Evolutionary conservation across 2,329 filamentous ascomycete genomes (phyloP), one percentile per base, ranked within the genome.

Genomic region (Mycosphaerella sp.): DNA sequence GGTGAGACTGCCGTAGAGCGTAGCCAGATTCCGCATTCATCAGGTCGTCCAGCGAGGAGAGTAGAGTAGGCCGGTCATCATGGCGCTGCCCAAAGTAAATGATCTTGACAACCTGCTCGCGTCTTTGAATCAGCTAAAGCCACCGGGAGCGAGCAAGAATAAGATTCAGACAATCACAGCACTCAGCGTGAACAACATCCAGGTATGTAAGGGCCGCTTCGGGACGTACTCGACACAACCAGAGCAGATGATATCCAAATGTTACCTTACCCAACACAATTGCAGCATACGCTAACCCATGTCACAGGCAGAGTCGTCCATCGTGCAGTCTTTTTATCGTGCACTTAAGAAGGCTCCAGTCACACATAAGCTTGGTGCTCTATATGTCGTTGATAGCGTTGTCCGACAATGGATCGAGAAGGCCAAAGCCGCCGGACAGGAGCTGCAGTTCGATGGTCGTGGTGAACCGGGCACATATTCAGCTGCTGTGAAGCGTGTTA

Each of bases 351-450:
- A 93, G 73, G 85, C 90, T 62, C 88, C 89, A 54, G 83, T 83
- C 69, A 95, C 89, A 70, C 91, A 98, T 81, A 98, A 98, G 75
- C 81, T 98, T 72, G 93, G 93, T 74, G 90, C 96, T 68, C 85
- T 98, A 75, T 98, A 98, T 84, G 90, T 97, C 75, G 88, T 98
- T 90, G 93, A 98, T 80, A 95, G 91, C 78, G 90, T 98, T 81
- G 91, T 90, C 71, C 89, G 93, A 74, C 91, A 94, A 77, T 98
- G 93, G 91, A 84, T 95, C 77, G 91, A 97, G 71, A 87, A 89
- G 73, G 91, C 93, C 66, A 93, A 90, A 74, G 81, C 84, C 66
- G 80, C 86, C 62, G 87, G 87, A 65, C 90, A 97, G 60, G 68
- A 71, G 69, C 74, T 85, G 67, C 81, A 89, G 71, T 55, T 66